Conservation (phyloP, 345 rosid species). For the Pistacia vera region DNA sequence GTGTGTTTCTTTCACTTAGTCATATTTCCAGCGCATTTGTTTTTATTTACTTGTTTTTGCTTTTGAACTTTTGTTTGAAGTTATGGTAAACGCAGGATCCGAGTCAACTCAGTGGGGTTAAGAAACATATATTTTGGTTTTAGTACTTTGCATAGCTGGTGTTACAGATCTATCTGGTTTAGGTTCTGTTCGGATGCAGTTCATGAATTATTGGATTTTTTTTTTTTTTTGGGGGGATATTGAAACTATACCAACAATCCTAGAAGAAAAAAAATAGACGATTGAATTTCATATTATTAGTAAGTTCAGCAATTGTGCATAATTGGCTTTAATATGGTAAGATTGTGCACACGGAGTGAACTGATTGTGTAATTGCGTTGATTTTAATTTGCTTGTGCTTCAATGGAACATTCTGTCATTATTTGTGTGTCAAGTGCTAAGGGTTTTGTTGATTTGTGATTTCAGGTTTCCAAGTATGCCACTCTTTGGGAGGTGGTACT, state of each 20-base stretch:
- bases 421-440: background rate
- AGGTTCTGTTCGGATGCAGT: background rate
- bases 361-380: background rate
- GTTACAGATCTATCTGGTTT: background rate
- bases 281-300: background rate
- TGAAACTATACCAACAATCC: background rate
- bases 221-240: background rate
- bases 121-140: background rate
- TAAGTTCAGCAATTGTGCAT: background rate
- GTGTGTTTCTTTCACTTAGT: background rate
- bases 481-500: slow-evolving; percentile 71
- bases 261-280: no score
- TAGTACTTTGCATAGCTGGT: background rate
- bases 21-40: no score
- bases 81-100: background rate
- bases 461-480: slow-evolving; percentile 74
- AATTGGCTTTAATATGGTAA: background rate
- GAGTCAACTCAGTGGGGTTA: background rate
- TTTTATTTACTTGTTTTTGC: no score
- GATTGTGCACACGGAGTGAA: no score
- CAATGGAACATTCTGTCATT: background rate
- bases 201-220: background rate
- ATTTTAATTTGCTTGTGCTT: background rate
- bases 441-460: background rate
- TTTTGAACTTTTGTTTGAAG: background rate